Base-by-base conservation (phyloP, 2,329 filamentous ascomycete genomes). In the Lasiodiplodia sp. region DNA sequence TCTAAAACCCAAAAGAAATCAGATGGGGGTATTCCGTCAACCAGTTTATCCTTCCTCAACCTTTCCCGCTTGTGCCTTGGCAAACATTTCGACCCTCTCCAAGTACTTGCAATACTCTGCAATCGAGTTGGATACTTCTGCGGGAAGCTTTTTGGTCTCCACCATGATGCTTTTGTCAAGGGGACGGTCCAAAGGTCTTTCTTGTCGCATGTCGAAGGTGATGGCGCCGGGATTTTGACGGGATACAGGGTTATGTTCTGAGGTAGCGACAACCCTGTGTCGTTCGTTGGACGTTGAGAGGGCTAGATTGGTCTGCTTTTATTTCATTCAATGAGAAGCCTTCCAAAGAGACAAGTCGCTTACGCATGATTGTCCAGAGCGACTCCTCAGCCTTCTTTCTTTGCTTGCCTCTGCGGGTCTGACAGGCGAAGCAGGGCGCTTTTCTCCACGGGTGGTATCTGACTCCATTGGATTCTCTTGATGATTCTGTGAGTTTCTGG, bases 51-150 rank as follows among this genome's bases (percentile, higher is more conserved):
- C 44, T 3, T 47, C 44, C n/a, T 47, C n/a, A 10, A 47, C 10
- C 16, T 21, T 21, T 23, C 21, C 37, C 12, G 40, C 23, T n/a
- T 44, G 21, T 5, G 56, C 56, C 5, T 60, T 60, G n/a, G 38
- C 56, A 37, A 18, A 28, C n/a, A 10, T 2, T 14, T 44, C 56
- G 28, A 60, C 25, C 5, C 23, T 10, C 38, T 60, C 18, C 38
- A 60, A 47, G 12, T 21, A 44, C 23, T 47, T 60, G 37, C 56
- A 40, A 16, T 60, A 60, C 18, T 60, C 56, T 11, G 21, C 56
- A 8, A 60, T 37, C 11, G 14, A 37, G 11, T 47, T 28, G 14
- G 21, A 18, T n/a, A 25, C 34, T 8, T 60, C 23, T 12, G 23
- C 4, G 1, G 21, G 23, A 2, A 44, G 4, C 18, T 28, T 44